A percentile compares a stretch with the other conserved stretches of the same genome.
These are phyloP conservation scores for Didymella lethalis DNA, from an alignment of 2,329 filamentous ascomycete species.

Conservation along the genomic window DNA sequence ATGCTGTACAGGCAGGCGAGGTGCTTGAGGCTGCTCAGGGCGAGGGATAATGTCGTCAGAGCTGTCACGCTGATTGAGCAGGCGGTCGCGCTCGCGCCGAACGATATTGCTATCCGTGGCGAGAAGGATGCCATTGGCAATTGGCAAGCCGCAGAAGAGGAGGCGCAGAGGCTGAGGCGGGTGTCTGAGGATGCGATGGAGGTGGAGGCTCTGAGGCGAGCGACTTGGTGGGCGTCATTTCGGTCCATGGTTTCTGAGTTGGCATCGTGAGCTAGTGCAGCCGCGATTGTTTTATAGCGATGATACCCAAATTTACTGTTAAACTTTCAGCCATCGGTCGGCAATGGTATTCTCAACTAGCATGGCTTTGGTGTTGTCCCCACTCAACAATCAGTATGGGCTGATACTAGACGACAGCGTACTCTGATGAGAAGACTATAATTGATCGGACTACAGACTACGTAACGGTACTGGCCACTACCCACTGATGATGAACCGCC, in stretches of 20 bases:
- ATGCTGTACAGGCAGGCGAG: conserved; percentile 36
- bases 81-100: conserved; percentile 28
- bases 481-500: too few relatives aligned
- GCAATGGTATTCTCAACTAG: too few relatives aligned
- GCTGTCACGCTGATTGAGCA: conserved; percentile 31
- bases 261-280: conserved; percentile 19
- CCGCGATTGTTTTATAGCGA: conserved; percentile 4
- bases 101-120: conserved; percentile 29
- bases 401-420: too few relatives aligned
- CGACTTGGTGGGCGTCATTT: conserved; percentile 16
- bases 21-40: conserved; percentile 31
- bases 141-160: conserved; percentile 30
- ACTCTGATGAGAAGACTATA: too few relatives aligned
- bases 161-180: conserved; percentile 7
- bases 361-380: too few relatives aligned
- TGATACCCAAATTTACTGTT: conserved; percentile 17
- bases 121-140: conserved; percentile 29
- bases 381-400: too few relatives aligned
- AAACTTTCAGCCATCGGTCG: neutral
- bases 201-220: neutral
- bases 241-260: conserved; percentile 13
- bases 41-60: conserved; percentile 18
- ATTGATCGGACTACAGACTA: too few relatives aligned
- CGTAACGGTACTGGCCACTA: too few relatives aligned
- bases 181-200: conserved; percentile 3